Base-by-base conservation (phyloP, 164 flowering plant species). In the Annona squamosa region DNA sequence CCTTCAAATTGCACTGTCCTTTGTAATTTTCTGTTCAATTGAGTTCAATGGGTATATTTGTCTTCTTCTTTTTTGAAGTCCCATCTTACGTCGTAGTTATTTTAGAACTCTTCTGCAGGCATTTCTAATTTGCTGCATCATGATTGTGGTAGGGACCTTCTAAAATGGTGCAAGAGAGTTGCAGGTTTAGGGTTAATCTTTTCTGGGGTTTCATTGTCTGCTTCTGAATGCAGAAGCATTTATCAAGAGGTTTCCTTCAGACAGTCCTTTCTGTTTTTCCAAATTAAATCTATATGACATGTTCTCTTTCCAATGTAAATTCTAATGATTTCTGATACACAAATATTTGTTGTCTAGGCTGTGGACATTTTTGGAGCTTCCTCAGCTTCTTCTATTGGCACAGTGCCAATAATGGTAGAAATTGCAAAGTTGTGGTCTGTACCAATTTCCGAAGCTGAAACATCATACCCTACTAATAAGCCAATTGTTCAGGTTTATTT, bases 131-230 rank as follows among this genome's bases (percentile, higher is more conserved):
- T 68, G 4, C 10, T 37, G 42, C 3, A 42, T 44, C 5, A 66
- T 68, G 52, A 17, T 63, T 41, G 16, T 82, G 71, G 71, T 86
- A 95, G 98, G 84, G 98, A 93, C 85, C 87, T 96, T 7, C 81
- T 96, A 13, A 96, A 93, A 79, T 91, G 93, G 92, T 91, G 99
- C 85, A 88, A 86, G 78, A 83, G 98, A 76, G 85, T 96, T 73
- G 75, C 81, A n/a, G 81, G 82, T 59, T 77, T 85, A 75, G 90
- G 85, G 52, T 79, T 79, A 72, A 72, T 72, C 77, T 83, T 80
- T 76, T 43, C 57, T 26, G 82, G 78, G 19, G 81, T 70, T 74
- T 70, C 78, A 67, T 77, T 91, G 77, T 79, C 93, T 12, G 71
- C 79, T 71, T 44, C 77, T 68, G 81, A 81, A 47, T 71, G 86